These are phyloP conservation scores for Pleodorina starrii DNA, from an alignment of 139 green algal species.

Conservation along the genomic window DNA sequence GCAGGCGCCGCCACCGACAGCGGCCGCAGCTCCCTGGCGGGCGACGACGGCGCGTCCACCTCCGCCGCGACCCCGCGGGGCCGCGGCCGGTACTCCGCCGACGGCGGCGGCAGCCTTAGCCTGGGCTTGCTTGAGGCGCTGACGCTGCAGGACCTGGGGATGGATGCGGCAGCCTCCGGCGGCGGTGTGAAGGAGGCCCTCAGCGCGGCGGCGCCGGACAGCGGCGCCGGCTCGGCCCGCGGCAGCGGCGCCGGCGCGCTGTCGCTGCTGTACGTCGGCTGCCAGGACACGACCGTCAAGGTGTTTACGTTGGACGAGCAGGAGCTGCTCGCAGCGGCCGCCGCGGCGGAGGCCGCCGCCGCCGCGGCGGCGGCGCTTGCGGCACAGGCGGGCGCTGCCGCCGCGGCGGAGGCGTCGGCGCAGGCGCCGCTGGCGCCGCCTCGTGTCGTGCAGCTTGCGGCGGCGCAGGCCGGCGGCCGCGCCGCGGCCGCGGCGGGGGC, in stretches of 20 bases:
- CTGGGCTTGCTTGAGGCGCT: neutral
- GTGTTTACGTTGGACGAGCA: slow-evolving; percentile 40
- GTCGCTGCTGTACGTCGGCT: slow-evolving; percentile 60
- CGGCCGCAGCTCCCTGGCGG: neutral
- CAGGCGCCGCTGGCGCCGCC: neutral
- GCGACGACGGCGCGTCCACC: neutral
- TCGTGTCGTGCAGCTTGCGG: neutral
- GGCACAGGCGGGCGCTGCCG: neutral
- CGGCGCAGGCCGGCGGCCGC: no score
- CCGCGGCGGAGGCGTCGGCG: neutral
- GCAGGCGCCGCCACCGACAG: neutral
- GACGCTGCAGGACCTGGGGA: neutral
- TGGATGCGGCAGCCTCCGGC: no score
- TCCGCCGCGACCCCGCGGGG: neutral
- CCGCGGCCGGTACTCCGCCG: neutral
- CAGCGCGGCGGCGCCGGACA: no score
- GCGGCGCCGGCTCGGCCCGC: neutral
- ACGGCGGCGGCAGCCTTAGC: slow-evolving; percentile 1
- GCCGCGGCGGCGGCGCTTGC: neutral
- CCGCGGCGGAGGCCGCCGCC: neutral
- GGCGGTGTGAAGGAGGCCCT: no score
- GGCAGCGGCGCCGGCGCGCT: neutral
- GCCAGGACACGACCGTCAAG: slow-evolving; percentile 70
- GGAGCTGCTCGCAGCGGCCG: slow-evolving; percentile 15
- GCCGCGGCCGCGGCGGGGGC: no score